Evolutionary conservation across 768 basidiomycete genomes (phyloP), one percentile per base, ranked within the genome.

Genomic region (Aureoboletus auriporus): DNA sequence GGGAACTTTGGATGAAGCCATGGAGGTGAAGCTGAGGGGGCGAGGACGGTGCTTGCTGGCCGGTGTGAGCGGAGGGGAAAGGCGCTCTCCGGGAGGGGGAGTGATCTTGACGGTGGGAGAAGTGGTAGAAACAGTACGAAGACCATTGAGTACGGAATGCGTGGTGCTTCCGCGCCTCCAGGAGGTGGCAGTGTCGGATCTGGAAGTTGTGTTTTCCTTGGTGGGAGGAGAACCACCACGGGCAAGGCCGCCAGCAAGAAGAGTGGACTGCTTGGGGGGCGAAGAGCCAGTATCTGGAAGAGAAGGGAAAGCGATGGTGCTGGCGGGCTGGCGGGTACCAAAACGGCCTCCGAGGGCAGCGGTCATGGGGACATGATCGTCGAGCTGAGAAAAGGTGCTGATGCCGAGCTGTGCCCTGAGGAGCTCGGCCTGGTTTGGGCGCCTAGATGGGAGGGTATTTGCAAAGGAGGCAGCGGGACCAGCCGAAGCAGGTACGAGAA

Each of bases 361-460:
- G 27, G 88, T 86, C 89, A 89, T 89, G 38, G 89, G 88, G 43
- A 83, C 74, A 50, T 80, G 79, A 37, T 85, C 83, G 39, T 83
- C 80, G 30, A 63, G 42, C 33, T 61, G 59, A 57, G 53, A 47
- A 58, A 30, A 8, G 16, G 37, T 33, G 20, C 50, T 12, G 45
- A 79, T 68, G 42, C 80, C 77, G 38, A 84, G 71, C 62, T 82
- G 84, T 34, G 82, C 70, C 42, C 77, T 77, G 38, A 84, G 72
- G 47, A 80, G 79, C 50, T 89, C 87, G 12, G 76, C 80, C 62
- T 87, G 87, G 56, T 72, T 81, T 46, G 78, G 75, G 53, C 86
- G 84, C 53, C 88, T 86, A 59, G 77, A 69, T 58, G 85, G 80
- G 5, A 75, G 76, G 29, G 80, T 67, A 37, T 74, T 73, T 45